Conservation (phyloP, 1,139 yeast species). For the Geotrichum reessii region DNA sequence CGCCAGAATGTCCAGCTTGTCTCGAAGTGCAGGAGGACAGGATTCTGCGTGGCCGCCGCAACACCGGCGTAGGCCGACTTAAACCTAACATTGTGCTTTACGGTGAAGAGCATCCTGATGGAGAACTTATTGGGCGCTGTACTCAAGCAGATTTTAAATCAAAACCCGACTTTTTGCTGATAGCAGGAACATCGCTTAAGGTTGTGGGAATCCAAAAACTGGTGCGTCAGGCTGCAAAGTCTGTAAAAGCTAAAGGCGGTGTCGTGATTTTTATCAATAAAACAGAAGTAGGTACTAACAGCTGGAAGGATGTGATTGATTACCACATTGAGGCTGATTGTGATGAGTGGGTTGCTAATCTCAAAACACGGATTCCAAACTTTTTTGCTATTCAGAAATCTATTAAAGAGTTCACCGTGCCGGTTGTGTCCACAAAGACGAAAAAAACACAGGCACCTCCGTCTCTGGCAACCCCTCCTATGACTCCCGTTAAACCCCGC, state of each 20-base stretch:
- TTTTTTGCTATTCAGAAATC: constrained; percentile 54
- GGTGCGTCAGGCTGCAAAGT: constrained; percentile 53
- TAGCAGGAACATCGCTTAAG: constrained; percentile 71
- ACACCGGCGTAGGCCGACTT: constrained; percentile 55
- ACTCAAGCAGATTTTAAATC: constrained; percentile 49
- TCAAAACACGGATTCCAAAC: constrained; percentile 51
- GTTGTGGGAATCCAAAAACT: constrained; percentile 68
- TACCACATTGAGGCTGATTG: constrained; percentile 76
- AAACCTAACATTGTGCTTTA: constrained; percentile 72
- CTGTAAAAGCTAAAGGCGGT: constrained; percentile 42
- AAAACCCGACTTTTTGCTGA: constrained; percentile 59
- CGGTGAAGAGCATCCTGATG: constrained; percentile 74
- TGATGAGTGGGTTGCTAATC: constrained; percentile 64
- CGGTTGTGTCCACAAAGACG: neutral
- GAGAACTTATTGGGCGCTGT: constrained; percentile 59
- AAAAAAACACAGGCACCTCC: neutral
- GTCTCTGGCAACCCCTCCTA: neutral
- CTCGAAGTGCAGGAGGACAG: constrained; percentile 48
- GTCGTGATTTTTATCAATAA: constrained; percentile 59
- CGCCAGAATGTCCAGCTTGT: constrained; percentile 64
- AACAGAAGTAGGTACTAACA: constrained; percentile 41
- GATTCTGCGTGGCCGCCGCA: constrained; percentile 55
- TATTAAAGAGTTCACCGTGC: constrained; percentile 22
- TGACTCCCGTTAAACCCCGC: constrained; percentile 6
- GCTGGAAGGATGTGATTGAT: constrained; percentile 58